Percentiles rank a stretch among this genome's conserved stretches.
phyloP scores from a whole-genome alignment of 352 stramenopile genomes.

The Phytophthora megakarya region DNA sequence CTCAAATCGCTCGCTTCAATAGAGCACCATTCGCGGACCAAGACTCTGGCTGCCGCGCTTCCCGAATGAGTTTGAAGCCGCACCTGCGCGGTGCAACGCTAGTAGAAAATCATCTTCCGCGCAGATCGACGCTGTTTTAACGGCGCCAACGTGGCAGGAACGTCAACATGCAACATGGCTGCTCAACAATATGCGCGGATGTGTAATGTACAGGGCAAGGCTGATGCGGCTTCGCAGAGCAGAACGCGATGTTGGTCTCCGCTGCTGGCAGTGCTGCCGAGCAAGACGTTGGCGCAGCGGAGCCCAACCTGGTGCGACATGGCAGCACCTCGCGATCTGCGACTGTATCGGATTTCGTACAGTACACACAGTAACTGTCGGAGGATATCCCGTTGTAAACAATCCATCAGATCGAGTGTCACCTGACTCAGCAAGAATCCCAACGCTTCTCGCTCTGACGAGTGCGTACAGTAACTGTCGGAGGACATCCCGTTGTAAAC shows the following conservation, averaged over 20 bases:
- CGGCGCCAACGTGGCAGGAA: slow-evolving; percentile 17
- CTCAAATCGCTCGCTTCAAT: slow-evolving; percentile 9
- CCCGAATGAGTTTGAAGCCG: slow-evolving; percentile 19
- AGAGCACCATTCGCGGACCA: neutral
- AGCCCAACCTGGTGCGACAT: slow-evolving; percentile 4
- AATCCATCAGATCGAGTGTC: neutral
- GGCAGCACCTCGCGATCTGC: slow-evolving; percentile 6
- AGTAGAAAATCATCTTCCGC: neutral
- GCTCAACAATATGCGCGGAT: slow-evolving; percentile 6
- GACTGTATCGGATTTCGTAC: neutral
- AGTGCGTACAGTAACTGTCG: neutral
- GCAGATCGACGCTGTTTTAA: slow-evolving; percentile 1
- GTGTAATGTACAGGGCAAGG: neutral
- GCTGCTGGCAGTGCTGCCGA: too few relatives aligned
- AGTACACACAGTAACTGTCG: neutral
- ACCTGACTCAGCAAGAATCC: too few relatives aligned
- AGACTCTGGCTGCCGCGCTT: neutral
- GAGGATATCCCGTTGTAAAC: neutral
- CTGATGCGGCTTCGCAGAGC: too few relatives aligned
- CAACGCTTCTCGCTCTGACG: too few relatives aligned
- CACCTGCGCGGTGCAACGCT: neutral
- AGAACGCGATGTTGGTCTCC: too few relatives aligned
- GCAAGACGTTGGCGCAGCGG: neutral
- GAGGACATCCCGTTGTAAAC: neutral
- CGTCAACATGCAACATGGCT: slow-evolving; percentile 21